phyloP scores from a whole-genome alignment of 2,329 filamentous ascomycete species.

The Anisogramma anomala region DNA sequence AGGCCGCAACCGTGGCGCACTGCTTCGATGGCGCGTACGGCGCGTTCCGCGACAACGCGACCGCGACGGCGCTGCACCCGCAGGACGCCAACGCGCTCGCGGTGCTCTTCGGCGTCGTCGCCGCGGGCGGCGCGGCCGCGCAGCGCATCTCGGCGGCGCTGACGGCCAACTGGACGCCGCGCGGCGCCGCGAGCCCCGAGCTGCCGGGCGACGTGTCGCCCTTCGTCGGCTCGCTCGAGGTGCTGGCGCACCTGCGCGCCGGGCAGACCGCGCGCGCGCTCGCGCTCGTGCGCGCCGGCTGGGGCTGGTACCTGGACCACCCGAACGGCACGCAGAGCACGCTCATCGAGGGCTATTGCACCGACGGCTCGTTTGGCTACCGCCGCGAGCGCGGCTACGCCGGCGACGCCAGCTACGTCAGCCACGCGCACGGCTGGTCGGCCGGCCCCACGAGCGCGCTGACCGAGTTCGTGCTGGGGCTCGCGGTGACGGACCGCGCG shows the following conservation, averaged over 20 bases:
- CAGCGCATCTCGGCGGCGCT: conserved; percentile 32
- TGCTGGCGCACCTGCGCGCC: conserved; percentile 43
- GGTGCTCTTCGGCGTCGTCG: conserved; percentile 35
- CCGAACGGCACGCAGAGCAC: conserved; percentile 47
- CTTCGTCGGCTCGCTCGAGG: conserved; percentile 47
- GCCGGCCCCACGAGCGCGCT: conserved; percentile 36
- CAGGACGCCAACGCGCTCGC: conserved; percentile 51
- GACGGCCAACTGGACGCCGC: conserved; percentile 40
- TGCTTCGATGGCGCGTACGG: conserved; percentile 37
- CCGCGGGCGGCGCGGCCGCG: conserved; percentile 22
- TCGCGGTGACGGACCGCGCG: conserved; percentile 26
- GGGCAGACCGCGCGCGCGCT: conserved; percentile 39
- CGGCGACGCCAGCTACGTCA: conserved; percentile 34
- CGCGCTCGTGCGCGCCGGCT: conserved; percentile 41
- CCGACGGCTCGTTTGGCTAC: conserved; percentile 46
- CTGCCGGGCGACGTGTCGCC: conserved; percentile 45
- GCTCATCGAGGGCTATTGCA: conserved; percentile 46
- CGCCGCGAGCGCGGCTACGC: conserved; percentile 39
- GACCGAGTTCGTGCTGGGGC: conserved; percentile 32
- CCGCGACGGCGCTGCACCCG: conserved; percentile 38
- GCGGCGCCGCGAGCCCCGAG: conserved; percentile 45
- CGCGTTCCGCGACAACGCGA: conserved; percentile 43
- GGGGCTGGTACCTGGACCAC: conserved; percentile 50
- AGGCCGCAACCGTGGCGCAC: conserved; percentile 32
- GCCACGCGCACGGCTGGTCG: conserved; percentile 40